Evolutionary conservation across 1,139 yeast species (phyloP), one percentile per base, ranked within the genome.

Genomic region (Yamadazyma oceani): DNA sequence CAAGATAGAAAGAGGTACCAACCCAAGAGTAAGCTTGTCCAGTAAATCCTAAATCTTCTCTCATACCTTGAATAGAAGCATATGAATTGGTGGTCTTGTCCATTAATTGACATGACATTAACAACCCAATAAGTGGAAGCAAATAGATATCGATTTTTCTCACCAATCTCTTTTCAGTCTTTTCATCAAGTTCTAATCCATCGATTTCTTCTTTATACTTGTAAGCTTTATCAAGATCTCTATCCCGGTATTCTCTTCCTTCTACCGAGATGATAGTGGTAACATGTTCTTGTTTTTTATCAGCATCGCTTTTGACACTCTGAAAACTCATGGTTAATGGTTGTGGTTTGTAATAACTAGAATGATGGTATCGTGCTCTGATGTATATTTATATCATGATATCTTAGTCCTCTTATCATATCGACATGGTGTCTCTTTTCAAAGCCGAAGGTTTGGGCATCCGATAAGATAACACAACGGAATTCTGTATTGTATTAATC

Each of bases 11-110:
- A 1, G 79, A 65, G 10, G 78, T 62, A 28, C 79, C 81, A 12
- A 67, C 64, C 81, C 81, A 78, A 3, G 78, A 62, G 50, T 77
- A 78, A 57, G 62, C 64, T 35, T 63, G 53, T 21, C 79, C 78
- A 11, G 46, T 51, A 80, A 78, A 74, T 5, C 66, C 44, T 41
- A 74, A 58, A 40, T 72, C 77, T 3, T 51, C 53, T 42, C 68
- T 57, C 30, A 80, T 60, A 2, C 85, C 85, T 65, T 79, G 66
- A 35, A 82, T 70, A 1, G 86, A 72, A 4, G 85, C 85, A 39
- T 71, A 73, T 12, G 80, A 64, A 29, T 67, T 75, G 12, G 85
- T 62, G 10, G 67, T 58, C 50, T 82, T 82, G 53, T 82, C 88
- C 78, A 81, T 76, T 41, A 70, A 77, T 55, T 80, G 86, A 29